These are phyloP conservation scores for Paecilomyces sp. DNA, from an alignment of 2,329 filamentous ascomycete species.

Conservation along the genomic window DNA sequence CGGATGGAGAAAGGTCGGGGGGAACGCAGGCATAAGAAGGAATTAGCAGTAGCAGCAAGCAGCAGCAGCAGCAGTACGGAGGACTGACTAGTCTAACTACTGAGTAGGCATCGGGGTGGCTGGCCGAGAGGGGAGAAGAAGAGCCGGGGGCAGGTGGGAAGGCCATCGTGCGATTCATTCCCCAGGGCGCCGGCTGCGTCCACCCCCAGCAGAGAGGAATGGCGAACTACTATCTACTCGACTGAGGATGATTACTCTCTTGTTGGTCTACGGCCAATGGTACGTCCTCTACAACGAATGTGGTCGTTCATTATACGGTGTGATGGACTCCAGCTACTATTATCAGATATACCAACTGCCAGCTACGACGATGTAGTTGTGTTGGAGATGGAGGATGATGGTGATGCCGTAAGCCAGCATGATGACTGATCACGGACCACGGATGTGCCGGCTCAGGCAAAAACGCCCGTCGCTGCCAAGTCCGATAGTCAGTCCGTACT, in stretches of 20 bases:
- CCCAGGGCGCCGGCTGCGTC: too few relatives aligned
- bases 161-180: too few relatives aligned
- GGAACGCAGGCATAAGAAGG: background rate
- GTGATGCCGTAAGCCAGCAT: background rate
- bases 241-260: too few relatives aligned
- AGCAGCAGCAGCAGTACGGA: too few relatives aligned
- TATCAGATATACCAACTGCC: too few relatives aligned
- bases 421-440: background rate
- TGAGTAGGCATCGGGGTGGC: background rate
- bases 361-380: background rate
- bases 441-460: background rate
- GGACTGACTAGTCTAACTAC: too few relatives aligned
- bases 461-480: background rate
- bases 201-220: too few relatives aligned
- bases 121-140: background rate
- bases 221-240: too few relatives aligned
- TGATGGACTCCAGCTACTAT: too few relatives aligned
- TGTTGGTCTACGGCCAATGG: too few relatives aligned
- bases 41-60: background rate
- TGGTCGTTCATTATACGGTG: too few relatives aligned
- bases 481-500: background rate
- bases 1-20: background rate
- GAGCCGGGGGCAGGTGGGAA: background rate
- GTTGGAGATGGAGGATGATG: background rate
- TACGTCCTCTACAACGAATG: too few relatives aligned